Base-by-base conservation (phyloP, 495 filamentous ascomycete genomes). In the Podospora pseudoanserina region DNA sequence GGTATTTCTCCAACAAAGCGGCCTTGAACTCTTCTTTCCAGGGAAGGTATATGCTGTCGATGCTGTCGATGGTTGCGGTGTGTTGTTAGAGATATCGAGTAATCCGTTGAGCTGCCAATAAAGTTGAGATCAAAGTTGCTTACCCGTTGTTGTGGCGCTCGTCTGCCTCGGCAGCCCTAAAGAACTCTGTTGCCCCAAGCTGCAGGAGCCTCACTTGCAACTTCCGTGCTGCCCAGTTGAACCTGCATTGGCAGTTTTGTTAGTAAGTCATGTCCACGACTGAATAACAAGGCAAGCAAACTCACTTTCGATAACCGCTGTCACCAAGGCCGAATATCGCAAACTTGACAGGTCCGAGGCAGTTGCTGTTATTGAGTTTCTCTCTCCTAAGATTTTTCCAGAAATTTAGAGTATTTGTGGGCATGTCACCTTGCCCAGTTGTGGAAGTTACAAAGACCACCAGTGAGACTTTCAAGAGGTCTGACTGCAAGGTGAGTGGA, bases 101-200 rank as follows among this genome's bases (percentile, higher is more conserved):
- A 20, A 20, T 3, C 27, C 26, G 56, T 26, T 62, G n/a, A 18
- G 26, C 6, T 27, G 59, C 23, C 34, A 4, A 16, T 68, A 23
- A 20, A 9, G 30, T 4, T 62, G 49, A 54, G 5, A 18, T 49
- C 20, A 57, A 63, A 27, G 64, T 59, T 28, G 65, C 87, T 74
- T 77, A 96, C 91, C 95, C 95, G 83, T 97, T 93, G 53, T 89
- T 86, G 85, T 97, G 91, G 73, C 94, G 91, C 69, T 97, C 93
- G 76, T 99, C 96, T 54, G 88, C 92, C 76, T 98, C 95, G 2
- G 91, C 94, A 56, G 88, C 83, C 26, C 86, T 86, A 71, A 89
- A 90, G 68, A 93, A 84, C 66, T 94, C 89, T 57, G 84, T 83
- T 5, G 92, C 96, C 1, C 95, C 93, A 6, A 99, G 84, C 76